phyloP scores from a whole-genome alignment of 2,329 filamentous ascomycete genomes.

The Fusarium sp. region DNA sequence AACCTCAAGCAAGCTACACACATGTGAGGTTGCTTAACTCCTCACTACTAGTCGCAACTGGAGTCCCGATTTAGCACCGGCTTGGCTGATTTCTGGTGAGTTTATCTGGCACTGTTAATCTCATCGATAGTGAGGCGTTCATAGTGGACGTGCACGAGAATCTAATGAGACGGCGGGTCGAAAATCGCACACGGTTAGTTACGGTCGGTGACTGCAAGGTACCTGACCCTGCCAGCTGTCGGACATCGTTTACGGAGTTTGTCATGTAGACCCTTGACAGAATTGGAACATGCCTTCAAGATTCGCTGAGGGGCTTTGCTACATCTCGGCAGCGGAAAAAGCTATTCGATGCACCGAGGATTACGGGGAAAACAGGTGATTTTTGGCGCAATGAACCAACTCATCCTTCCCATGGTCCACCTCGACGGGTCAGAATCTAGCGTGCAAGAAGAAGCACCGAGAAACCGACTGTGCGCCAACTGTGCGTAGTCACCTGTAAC shows the following conservation, averaged over 20 bases:
- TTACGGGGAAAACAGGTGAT: conserved; percentile 37
- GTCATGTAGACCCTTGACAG: conserved; percentile 1
- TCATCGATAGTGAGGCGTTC: conserved; percentile 30
- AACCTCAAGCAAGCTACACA: not conserved
- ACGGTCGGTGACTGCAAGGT: conserved; percentile 40
- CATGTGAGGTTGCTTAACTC: conserved; percentile 12
- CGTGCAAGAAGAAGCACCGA: conserved; percentile 11
- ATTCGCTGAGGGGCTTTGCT: conserved; percentile 11
- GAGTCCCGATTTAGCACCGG: conserved; percentile 38
- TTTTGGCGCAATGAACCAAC: conserved; percentile 21
- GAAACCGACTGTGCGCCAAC: conserved; percentile 20
- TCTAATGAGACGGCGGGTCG: conserved; percentile 10
- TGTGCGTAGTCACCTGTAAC: not conserved
- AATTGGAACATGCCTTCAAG: not conserved
- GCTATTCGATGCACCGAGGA: conserved; percentile 10
- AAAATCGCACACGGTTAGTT: conserved; percentile 36
- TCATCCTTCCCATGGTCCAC: conserved; percentile 18
- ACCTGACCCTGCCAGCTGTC: conserved; percentile 8
- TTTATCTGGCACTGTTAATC: conserved; percentile 17
- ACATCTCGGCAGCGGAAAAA: conserved; percentile 11
- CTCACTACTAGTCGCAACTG: conserved; percentile 32
- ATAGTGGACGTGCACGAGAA: conserved; percentile 27
- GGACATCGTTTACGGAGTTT: conserved; percentile 4
- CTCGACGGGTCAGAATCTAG: conserved; percentile 19
- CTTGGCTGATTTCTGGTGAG: conserved; percentile 26